A percentile compares a stretch with the other conserved stretches of the same genome.
These are phyloP conservation scores for Ophiostoma piceae DNA, from an alignment of 2,329 filamentous ascomycete species.

Conservation along the genomic window DNA sequence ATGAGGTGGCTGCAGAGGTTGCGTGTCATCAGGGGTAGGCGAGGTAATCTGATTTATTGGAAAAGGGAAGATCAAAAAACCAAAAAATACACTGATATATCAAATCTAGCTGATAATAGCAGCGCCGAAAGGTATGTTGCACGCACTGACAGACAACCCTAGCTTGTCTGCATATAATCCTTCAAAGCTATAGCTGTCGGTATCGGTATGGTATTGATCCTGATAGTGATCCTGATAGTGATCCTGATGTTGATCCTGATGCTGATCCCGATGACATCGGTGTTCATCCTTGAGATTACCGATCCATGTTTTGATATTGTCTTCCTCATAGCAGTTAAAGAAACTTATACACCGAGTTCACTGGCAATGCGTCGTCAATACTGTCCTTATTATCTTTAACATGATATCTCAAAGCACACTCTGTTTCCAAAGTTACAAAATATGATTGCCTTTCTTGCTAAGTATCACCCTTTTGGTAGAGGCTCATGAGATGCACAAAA, in stretches of 20 bases:
- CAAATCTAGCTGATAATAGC: neutral
- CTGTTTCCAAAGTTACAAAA: neutral
- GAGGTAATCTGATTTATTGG: neutral
- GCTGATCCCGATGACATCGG: neutral
- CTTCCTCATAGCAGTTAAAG: too few species aligned
- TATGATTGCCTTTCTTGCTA: neutral
- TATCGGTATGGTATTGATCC: neutral
- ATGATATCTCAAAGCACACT: too few species aligned
- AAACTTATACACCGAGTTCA: too few species aligned
- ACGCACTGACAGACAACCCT: neutral
- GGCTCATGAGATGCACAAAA: neutral
- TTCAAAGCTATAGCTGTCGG: neutral
- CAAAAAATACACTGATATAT: neutral
- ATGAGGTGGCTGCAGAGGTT: conserved; percentile 12
- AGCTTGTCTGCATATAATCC: neutral
- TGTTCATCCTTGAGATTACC: neutral
- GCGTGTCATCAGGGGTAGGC: conserved; percentile 19
- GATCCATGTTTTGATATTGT: too few species aligned
- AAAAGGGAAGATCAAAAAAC: neutral
- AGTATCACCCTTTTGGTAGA: neutral
- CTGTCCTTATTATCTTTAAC: too few species aligned
- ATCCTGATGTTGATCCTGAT: neutral
- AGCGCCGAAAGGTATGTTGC: neutral
- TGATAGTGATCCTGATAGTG: too few species aligned
- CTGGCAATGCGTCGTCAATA: too few species aligned